Evolutionary conservation across 306 rosid species (phyloP), one percentile per base, ranked within the genome.

Genomic region (Lathyrus aphaca): DNA sequence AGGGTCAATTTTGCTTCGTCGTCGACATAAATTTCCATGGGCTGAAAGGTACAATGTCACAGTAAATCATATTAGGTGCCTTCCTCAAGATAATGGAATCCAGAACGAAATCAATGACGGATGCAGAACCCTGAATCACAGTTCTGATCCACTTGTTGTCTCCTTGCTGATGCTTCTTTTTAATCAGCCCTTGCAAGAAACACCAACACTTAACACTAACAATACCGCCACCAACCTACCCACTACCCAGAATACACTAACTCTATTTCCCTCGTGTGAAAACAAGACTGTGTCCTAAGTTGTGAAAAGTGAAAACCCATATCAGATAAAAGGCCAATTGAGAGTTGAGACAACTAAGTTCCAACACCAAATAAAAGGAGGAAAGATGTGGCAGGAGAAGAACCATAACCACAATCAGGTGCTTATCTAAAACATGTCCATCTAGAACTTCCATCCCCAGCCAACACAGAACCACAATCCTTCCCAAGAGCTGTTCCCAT

Each of bases 11-110:
- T 95, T 64, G 99, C 97, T 83, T 95, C 99, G 0, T 95, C 97
- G 1, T 95, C 99, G 44, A 95, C 99, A 86, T 95, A 95, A 64
- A 95, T 95, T 95, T 95, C 99, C 99, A 95, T 95, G 17, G 99
- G 99, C 99, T 95, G 99, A 87, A 95, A 95, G 86, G 91, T 87
- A 91, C 87, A 95, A 91, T 76, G 85, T 87, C 87, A 91, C 78
- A 84, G 85, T 82, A 89, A 89, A 95, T 86, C 87, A 87, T 77
- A 89, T 91, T 91, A 91, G 97, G 84, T 57, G 83, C 86, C 85
- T 83, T 87, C 96, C 92, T 80, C 89, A 87, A 62, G 96, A 91
- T 80, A 88, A 86, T 72, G 81, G 91, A 86, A 91, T 86, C 97
- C 96, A 88, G 87, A 89, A 89, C 82, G 89, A 84, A 95, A 89